phyloP scores from a whole-genome alignment of 805 yeast genomes.

The Zygoascus biomembranicola region DNA sequence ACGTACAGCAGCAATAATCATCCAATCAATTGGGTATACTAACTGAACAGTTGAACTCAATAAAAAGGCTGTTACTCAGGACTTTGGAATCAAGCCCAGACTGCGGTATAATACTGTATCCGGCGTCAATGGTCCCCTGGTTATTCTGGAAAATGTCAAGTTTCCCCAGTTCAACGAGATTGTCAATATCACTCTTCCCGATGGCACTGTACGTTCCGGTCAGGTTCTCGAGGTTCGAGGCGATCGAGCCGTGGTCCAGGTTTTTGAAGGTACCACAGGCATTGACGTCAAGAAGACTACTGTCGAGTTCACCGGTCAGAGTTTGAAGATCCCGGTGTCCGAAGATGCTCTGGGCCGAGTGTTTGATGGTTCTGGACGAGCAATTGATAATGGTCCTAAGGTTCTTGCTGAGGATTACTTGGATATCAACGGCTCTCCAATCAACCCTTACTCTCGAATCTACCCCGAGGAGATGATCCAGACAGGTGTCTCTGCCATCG shows the following conservation, averaged over 20 bases:
- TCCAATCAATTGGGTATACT: background rate
- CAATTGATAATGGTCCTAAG: constrained; percentile 96
- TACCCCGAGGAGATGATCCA: constrained; percentile 99
- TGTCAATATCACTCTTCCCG: constrained; percentile 93
- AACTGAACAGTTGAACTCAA: constrained; percentile 48
- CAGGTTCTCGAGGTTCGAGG: constrained; percentile 98
- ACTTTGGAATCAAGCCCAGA: constrained; percentile 87
- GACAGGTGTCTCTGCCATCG: constrained; percentile 97
- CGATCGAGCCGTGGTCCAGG: constrained; percentile 95
- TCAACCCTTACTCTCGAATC: constrained; percentile 95
- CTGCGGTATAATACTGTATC: constrained; percentile 92
- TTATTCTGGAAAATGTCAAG: constrained; percentile 77
- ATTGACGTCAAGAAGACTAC: constrained; percentile 96
- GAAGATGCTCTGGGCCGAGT: constrained; percentile 97
- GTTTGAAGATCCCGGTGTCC: constrained; percentile 85
- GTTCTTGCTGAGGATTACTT: constrained; percentile 97
- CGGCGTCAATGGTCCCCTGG: constrained; percentile 98
- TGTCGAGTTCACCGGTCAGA: constrained; percentile 95
- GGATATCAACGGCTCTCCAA: constrained; percentile 98
- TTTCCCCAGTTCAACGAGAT: constrained; percentile 92
- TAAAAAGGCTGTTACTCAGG: constrained; percentile 86
- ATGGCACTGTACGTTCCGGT: constrained; percentile 91
- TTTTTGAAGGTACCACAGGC: constrained; percentile 98
- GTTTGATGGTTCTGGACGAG: constrained; percentile 98
- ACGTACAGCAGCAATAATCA: constrained; percentile 5